These are phyloP conservation scores for Chlorokybus atmophyticus DNA, from an alignment of 139 green algal species.

Conservation along the genomic window DNA sequence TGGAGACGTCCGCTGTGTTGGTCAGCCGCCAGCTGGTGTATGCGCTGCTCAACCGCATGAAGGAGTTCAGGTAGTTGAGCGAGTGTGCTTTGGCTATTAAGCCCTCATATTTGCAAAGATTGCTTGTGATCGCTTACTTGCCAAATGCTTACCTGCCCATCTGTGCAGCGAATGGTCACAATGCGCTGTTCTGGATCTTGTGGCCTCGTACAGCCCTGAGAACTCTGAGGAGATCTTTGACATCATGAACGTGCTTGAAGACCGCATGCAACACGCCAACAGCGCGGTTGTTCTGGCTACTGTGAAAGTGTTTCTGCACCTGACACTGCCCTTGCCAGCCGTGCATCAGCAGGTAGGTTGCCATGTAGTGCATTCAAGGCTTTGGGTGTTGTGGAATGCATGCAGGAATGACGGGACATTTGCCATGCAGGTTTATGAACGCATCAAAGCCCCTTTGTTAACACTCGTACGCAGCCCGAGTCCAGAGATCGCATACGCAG, in stretches of 20 bases:
- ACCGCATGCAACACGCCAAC: constrained; percentile 75
- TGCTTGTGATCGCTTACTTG: too few relatives aligned
- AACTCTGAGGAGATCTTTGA: constrained; percentile 78
- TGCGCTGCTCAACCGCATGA: constrained; percentile 67
- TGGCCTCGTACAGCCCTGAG: constrained; percentile 48
- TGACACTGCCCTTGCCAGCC: constrained; percentile 69
- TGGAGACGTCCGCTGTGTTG: constrained; percentile 18
- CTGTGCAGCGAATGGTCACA: constrained; percentile 88
- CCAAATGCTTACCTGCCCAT: too few relatives aligned
- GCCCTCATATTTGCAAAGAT: too few relatives aligned
- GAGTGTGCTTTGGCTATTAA: too few relatives aligned
- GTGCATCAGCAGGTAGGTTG: constrained; percentile 66
- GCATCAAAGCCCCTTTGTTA: constrained; percentile 75
- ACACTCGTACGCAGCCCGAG: constrained; percentile 44
- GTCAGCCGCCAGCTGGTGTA: constrained; percentile 59
- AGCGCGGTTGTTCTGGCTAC: constrained; percentile 77
- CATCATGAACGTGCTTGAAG: constrained; percentile 86
- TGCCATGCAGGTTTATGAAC: constrained; percentile 87
- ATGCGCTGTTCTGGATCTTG: constrained; percentile 78
- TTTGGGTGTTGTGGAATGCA: too few relatives aligned
- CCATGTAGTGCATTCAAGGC: too few relatives aligned
- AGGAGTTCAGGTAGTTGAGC: too few relatives aligned
- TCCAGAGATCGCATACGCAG: constrained; percentile 55
- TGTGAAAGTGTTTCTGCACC: constrained; percentile 80
- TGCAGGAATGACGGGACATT: too few relatives aligned